Conservation (phyloP, 139 green algal species). For the Auxenochlorella pyrenoidosa region DNA sequence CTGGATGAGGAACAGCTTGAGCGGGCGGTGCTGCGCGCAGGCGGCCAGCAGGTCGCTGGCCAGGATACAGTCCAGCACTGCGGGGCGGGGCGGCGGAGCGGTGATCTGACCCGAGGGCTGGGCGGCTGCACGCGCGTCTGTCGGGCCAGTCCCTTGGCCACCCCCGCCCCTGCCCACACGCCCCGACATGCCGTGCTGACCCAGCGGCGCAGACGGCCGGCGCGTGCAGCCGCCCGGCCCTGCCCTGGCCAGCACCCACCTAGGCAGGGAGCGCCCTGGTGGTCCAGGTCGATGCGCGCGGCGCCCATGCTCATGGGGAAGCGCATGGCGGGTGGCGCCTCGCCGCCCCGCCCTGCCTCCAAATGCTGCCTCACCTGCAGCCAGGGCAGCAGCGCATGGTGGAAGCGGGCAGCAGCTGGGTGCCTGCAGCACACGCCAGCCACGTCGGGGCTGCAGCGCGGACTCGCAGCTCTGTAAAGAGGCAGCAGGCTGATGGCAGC, state of each 20-base stretch:
- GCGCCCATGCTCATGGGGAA: conserved; percentile 70
- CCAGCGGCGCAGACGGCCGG: not conserved
- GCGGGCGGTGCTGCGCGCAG: conserved; percentile 46
- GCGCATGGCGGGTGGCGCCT: conserved; percentile 58
- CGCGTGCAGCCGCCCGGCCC: not conserved
- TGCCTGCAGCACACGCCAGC: too few species aligned
- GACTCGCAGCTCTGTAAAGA: too few species aligned
- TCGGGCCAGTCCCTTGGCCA: too few species aligned
- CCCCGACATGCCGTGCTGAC: too few species aligned
- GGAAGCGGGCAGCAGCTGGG: not conserved
- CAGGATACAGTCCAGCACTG: conserved; percentile 75
- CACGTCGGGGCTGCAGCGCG: too few species aligned
- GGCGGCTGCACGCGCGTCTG: too few species aligned
- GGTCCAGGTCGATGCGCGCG: conserved; percentile 59
- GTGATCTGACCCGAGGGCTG: too few species aligned
- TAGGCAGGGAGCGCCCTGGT: conserved; percentile 64
- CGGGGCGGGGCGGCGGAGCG: too few species aligned
- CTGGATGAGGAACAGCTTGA: conserved; percentile 80
- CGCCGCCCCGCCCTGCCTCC: not conserved
- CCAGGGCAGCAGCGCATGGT: not conserved
- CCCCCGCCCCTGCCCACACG: too few species aligned
- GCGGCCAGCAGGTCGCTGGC: conserved; percentile 66
- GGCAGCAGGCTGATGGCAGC: too few species aligned
- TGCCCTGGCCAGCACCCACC: conserved; percentile 3
- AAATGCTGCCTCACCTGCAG: conserved; percentile 14